phyloP scores from a whole-genome alignment of 163 green algal genomes.

The Chlorella variabilis region DNA sequence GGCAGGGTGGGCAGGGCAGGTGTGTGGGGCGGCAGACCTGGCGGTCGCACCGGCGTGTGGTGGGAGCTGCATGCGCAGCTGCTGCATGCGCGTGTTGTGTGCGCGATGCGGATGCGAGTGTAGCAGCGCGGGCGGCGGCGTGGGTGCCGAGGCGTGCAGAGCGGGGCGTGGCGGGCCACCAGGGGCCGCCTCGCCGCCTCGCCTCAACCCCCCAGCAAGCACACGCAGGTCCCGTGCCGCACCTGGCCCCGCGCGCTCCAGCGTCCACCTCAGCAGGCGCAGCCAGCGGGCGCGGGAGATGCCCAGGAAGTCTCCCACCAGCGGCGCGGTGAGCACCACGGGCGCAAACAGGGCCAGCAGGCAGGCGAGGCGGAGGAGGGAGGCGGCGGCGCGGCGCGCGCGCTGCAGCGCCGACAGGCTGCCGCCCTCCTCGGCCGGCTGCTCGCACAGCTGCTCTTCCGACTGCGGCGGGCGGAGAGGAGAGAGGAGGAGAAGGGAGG shows the following conservation, averaged over 20 bases:
- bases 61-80: too few species aligned
- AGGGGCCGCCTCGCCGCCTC: too few species aligned
- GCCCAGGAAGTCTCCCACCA: constrained; percentile 48
- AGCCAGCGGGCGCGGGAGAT: constrained; percentile 66
- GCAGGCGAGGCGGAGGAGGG: constrained; percentile 57
- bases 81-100: too few species aligned
- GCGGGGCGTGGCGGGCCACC: too few species aligned
- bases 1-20: too few species aligned
- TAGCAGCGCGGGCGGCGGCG: too few species aligned
- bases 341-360: constrained; percentile 77
- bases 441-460: constrained; percentile 25
- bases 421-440: not conserved
- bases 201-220: too few species aligned
- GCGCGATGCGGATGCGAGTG: too few species aligned
- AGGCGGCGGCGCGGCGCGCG: constrained; percentile 1
- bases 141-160: too few species aligned
- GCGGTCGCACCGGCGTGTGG: too few species aligned
- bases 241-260: constrained; percentile 64
- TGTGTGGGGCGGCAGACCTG: too few species aligned
- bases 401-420: not conserved
- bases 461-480: not conserved
- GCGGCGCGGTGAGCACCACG: constrained; percentile 55
- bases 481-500: not conserved
- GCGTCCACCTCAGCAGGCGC: constrained; percentile 73
- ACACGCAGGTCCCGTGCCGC: too few species aligned